Evolutionary conservation across 139 green algal genomes (phyloP).

Genomic region (Mesotaenium endlicherianum): DNA sequence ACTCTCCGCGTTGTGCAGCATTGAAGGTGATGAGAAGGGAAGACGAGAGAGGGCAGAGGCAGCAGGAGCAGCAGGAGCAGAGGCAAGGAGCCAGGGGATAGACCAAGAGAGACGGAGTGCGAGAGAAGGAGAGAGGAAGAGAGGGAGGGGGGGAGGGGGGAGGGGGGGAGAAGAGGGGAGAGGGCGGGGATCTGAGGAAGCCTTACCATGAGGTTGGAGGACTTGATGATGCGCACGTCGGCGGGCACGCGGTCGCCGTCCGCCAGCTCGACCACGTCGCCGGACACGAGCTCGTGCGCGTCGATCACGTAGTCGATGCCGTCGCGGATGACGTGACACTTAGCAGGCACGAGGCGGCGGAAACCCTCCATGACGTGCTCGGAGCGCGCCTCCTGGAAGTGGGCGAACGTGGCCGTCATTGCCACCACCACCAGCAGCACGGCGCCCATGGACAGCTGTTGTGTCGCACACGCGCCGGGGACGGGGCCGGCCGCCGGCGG

Average conservation of each 20-base stretch:
- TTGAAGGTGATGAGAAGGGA: not conserved
- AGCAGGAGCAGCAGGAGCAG: no score
- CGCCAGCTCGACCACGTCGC: slow-evolving; percentile 54
- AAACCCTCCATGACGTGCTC: slow-evolving; percentile 74
- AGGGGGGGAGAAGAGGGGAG: not conserved
- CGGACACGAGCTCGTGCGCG: slow-evolving; percentile 53
- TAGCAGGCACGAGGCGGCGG: slow-evolving; percentile 70
- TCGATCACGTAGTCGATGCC: slow-evolving; percentile 38
- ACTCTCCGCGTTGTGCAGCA: not conserved
- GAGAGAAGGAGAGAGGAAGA: slow-evolving; percentile 16
- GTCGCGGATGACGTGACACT: slow-evolving; percentile 59
- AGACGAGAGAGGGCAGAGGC: no score
- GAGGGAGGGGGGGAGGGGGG: not conserved
- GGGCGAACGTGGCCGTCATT: slow-evolving; percentile 66
- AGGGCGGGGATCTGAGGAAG: not conserved
- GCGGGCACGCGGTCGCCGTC: slow-evolving; percentile 55
- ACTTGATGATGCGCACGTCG: slow-evolving; percentile 54
- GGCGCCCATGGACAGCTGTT: slow-evolving; percentile 72
- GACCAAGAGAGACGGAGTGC: not conserved
- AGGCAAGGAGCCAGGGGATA: no score
- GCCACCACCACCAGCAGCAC: slow-evolving; percentile 65
- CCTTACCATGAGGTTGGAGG: slow-evolving; percentile 52
- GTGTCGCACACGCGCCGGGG: no score
- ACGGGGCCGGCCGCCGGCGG: no score
- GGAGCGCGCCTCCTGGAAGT: slow-evolving; percentile 70